Evolutionary conservation across 2,329 filamentous ascomycete genomes (phyloP), one percentile per base, ranked within the genome.

Genomic region (Xylaria sp.): DNA sequence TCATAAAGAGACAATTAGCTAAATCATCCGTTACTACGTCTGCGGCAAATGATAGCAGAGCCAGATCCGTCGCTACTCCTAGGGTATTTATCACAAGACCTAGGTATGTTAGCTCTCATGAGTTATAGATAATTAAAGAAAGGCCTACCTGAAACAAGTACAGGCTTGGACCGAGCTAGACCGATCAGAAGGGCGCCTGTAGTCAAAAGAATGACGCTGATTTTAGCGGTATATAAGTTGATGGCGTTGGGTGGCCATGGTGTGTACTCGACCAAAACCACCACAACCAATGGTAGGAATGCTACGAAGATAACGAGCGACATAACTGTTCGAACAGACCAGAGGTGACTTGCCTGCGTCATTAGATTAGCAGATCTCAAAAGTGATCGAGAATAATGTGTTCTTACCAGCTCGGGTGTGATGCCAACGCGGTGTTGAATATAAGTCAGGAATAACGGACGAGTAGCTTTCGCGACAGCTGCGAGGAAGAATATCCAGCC

Each of bases 81-180:
- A 67, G 38, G 6, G 65, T 67, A 28, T 67, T 67, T 23, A 67
- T 48, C 5, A 67, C 6, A n/a, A 67, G 59, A 5, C 65, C 65
- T 67, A 40, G 4, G 15, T 2, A 54, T 46, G 6, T 44, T 48
- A 63, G 56, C 20, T 31, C 11, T 20, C 2, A 11, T 26, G 4
- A 15, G 5, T n/a, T 31, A 10, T 36, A 13, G 2, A 23, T 13
- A 17, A 3, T 36, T 6, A 31, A 5, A 20, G n/a, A 6, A 38
- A 7, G 2, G 3, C 23, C 13, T 36, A 67, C 65, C 65, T 59
- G 44, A 26, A 20, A 67, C 17, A 11, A 67, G 65, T 5, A 63
- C 36, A 1, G 65, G 46, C 4, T 54, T 28, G 4, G 65, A 40
- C 5, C 17, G 59, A 56, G 65, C 59, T 3, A 63, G 4, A 10